Conservation (phyloP, 257 asterid genomes). For the Nicotiana otophora region DNA sequence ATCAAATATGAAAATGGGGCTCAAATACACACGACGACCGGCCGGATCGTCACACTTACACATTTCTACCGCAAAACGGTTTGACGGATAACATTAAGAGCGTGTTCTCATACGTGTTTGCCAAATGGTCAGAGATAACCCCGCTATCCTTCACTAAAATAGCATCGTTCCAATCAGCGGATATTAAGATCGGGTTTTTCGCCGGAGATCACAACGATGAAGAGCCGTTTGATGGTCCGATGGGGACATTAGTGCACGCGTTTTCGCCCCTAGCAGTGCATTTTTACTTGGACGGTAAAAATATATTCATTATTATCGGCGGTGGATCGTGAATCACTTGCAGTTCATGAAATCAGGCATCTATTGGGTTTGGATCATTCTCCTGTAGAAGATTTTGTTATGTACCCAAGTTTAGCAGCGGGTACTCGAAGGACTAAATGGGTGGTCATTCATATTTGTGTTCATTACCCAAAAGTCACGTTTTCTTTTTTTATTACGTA, state of each 20-base stretch:
- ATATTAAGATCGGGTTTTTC: conserved; percentile 55
- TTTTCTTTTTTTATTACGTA: no score
- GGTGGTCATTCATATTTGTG: no score
- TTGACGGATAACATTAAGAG: conserved; percentile 23
- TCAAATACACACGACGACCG: no score
- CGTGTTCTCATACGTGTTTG: conserved; percentile 60
- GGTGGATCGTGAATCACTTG: conserved; percentile 80
- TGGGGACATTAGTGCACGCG: conserved; percentile 87
- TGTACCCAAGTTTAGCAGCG: conserved; percentile 66
- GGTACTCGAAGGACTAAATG: conserved; percentile 32
- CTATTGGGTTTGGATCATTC: conserved; percentile 89
- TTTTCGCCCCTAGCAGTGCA: conserved; percentile 70
- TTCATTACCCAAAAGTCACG: no score
- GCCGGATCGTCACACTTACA: conserved; percentile 21
- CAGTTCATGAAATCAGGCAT: conserved; percentile 90
- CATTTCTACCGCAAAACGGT: conserved; percentile 44
- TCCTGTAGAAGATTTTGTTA: conserved; percentile 47
- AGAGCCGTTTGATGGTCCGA: conserved; percentile 75
- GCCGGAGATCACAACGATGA: conserved; percentile 81
- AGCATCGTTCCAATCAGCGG: conserved; percentile 37
- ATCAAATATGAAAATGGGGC: no score
- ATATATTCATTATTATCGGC: conserved; percentile 30
- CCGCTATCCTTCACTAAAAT: conserved; percentile 49
- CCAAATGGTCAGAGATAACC: conserved; percentile 81
- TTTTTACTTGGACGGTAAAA: conserved; percentile 55